A percentile compares a stretch with the other conserved stretches of the same genome.
phyloP scores from a whole-genome alignment of 805 yeast species.

The Wickerhamomyces sydowiorum region DNA sequence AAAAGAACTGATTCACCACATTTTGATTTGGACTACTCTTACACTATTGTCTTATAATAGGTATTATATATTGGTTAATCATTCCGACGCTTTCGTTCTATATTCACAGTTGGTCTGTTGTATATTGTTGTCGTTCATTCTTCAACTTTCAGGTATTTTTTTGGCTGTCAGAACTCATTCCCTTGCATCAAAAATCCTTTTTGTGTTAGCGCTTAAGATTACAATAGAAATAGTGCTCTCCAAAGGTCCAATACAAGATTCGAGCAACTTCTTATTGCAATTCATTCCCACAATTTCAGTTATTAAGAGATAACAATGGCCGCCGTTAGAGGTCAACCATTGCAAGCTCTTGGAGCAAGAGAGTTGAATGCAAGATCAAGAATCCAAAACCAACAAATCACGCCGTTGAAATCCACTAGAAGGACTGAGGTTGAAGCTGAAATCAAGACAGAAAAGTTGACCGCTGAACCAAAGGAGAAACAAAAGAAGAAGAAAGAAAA shows the following conservation, averaged over 20 bases:
- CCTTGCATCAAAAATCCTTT: neutral
- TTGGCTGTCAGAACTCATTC: neutral
- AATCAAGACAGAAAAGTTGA: conserved; percentile 8
- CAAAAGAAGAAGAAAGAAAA: conserved; percentile 80
- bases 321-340: conserved; percentile 31
- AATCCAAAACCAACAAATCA: conserved; percentile 10
- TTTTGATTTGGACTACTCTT: neutral
- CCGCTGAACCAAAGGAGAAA: conserved; percentile 24
- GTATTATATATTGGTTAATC: neutral
- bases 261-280: too few relatives aligned
- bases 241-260: too few relatives aligned
- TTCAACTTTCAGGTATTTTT: neutral
- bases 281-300: neutral
- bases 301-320: conserved; percentile 16
- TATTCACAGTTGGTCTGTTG: neutral
- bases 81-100: neutral
- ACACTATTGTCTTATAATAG: neutral
- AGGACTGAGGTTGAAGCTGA: conserved; percentile 13
- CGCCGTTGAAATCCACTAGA: conserved; percentile 25
- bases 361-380: conserved; percentile 27
- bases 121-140: neutral
- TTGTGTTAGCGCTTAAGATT: conserved; percentile 1
- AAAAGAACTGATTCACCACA: neutral
- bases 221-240: neutral
- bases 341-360: conserved; percentile 31